phyloP scores from a whole-genome alignment of 148 eudicot species.

The Rhododendron mucronatum region DNA sequence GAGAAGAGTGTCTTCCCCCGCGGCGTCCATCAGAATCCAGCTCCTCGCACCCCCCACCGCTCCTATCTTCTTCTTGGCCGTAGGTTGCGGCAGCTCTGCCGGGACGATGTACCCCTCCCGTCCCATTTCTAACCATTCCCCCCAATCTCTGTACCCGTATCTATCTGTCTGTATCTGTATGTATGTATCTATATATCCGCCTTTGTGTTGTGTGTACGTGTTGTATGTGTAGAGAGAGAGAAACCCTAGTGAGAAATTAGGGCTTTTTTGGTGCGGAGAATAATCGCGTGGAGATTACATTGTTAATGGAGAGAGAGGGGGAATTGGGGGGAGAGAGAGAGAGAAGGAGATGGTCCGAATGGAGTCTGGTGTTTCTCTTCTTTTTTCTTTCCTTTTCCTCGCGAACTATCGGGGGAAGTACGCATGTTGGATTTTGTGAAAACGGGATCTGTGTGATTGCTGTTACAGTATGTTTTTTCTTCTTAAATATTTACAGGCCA shows the following conservation, averaged over 20 bases:
- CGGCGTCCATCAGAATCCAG: slow-evolving; percentile 53
- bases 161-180: neutral
- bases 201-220: no score
- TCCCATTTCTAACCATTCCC: slow-evolving; percentile 32
- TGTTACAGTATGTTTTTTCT: no score
- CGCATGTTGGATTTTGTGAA: no score
- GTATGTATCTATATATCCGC: neutral
- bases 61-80: slow-evolving; percentile 28
- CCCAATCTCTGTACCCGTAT: neutral
- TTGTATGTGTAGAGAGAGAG: neutral
- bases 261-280: neutral
- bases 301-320: neutral
- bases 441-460: no score
- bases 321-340: neutral
- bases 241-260: neutral
- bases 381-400: no score
- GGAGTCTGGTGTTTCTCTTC: neutral
- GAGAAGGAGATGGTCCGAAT: neutral
- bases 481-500: no score
- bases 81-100: slow-evolving; percentile 17
- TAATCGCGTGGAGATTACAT: slow-evolving; percentile 1
- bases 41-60: slow-evolving; percentile 23
- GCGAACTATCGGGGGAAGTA: neutral
- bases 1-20: slow-evolving; percentile 40
- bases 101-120: slow-evolving; percentile 41